Evolutionary conservation across 225 moss, liverwort and hornwort genomes (phyloP).

Genomic region (Rhytidiadelphus loreus): DNA sequence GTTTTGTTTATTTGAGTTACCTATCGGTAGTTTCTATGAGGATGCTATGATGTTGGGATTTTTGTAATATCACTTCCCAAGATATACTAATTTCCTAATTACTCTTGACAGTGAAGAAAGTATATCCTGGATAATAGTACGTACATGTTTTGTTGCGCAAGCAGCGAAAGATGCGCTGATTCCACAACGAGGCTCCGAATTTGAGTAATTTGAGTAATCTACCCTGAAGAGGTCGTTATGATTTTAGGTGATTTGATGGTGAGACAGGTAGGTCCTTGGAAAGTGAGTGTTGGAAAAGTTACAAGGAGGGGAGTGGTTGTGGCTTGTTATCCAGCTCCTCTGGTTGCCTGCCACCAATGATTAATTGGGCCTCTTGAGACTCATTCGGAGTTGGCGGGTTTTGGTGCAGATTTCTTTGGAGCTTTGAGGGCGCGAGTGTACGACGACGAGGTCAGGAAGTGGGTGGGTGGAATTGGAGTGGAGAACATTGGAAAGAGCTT

Average conservation of each 20-base stretch:
- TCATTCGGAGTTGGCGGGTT: not conserved
- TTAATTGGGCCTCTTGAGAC: not conserved
- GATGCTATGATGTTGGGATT: too few species aligned
- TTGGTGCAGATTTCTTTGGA: slow-evolving; percentile 76
- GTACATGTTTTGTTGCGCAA: too few species aligned
- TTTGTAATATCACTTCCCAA: too few species aligned
- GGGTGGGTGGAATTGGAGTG: slow-evolving; percentile 36
- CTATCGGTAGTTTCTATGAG: too few species aligned
- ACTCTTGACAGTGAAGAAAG: too few species aligned
- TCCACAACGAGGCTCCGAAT: too few species aligned
- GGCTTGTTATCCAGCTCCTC: not conserved
- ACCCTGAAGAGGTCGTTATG: not conserved
- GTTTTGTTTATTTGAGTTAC: too few species aligned
- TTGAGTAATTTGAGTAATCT: not conserved
- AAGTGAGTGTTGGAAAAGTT: not conserved
- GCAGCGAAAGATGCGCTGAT: too few species aligned
- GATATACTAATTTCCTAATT: too few species aligned
- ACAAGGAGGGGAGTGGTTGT: not conserved
- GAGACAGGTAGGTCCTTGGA: not conserved
- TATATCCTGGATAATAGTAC: too few species aligned
- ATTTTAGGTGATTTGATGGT: not conserved
- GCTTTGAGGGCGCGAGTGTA: slow-evolving; percentile 93
- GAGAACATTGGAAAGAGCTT: slow-evolving; percentile 69
- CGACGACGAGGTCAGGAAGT: slow-evolving; percentile 83
- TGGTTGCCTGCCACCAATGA: not conserved